phyloP scores from a whole-genome alignment of 2,329 filamentous ascomycete genomes.

The Fusarium sp. region DNA sequence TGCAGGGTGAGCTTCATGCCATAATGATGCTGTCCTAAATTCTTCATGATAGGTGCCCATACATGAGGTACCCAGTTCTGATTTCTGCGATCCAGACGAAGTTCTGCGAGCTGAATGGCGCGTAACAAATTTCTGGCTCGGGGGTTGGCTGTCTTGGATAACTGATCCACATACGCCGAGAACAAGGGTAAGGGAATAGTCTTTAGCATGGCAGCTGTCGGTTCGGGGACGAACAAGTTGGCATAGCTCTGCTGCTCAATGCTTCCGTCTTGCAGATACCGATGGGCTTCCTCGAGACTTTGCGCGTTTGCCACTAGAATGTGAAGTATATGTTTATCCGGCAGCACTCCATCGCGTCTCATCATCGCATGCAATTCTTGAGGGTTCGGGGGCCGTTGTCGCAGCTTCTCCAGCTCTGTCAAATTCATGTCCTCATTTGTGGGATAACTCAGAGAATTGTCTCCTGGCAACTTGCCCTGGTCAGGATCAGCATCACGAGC shows the following conservation, averaged over 20 bases:
- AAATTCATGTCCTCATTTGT: conserved; percentile 60
- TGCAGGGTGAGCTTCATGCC: conserved; percentile 46
- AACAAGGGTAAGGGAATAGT: conserved; percentile 55
- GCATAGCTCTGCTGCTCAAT: conserved; percentile 19
- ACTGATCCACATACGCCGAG: conserved; percentile 61
- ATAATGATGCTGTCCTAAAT: conserved; percentile 49
- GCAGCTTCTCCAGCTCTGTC: conserved; percentile 73
- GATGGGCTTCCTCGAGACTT: conserved; percentile 60
- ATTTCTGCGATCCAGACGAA: conserved; percentile 41
- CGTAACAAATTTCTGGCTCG: conserved; percentile 47
- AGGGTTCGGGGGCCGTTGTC: conserved; percentile 70
- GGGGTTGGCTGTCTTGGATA: conserved; percentile 41
- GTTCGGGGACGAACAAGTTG: conserved; percentile 39
- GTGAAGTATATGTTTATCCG: conserved; percentile 63
- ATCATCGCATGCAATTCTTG: conserved; percentile 71
- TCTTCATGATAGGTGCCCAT: conserved; percentile 53
- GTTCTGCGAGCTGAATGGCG: conserved; percentile 49
- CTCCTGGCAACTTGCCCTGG: conserved; percentile 65
- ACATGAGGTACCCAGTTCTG: conserved; percentile 49
- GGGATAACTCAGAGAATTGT: conserved; percentile 64
- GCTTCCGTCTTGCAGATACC: conserved; percentile 63
- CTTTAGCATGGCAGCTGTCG: conserved; percentile 43
- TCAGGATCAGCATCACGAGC: conserved; percentile 47
- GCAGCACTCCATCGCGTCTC: conserved; percentile 61
- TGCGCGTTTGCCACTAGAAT: conserved; percentile 67